Evolutionary conservation across 208 protist genomes (phyloP).

Genomic region (Acanthamoeba healyi): DNA sequence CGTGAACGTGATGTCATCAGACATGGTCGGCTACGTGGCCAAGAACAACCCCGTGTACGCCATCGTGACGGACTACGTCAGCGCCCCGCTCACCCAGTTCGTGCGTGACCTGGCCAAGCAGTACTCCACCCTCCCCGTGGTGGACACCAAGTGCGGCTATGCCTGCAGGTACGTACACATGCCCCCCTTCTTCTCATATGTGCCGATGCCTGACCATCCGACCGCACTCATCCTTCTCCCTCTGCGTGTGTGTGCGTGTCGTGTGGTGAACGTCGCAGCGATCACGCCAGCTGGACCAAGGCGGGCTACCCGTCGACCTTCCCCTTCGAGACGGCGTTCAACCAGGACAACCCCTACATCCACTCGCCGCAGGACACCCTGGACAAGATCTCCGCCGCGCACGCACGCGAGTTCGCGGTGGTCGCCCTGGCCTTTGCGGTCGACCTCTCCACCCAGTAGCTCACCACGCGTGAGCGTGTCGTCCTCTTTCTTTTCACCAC

Average conservation of each 20-base stretch:
- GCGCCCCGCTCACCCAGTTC: slow-evolving; percentile 76
- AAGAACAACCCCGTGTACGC: neutral
- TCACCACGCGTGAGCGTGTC: no score
- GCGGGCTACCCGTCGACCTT: slow-evolving; percentile 77
- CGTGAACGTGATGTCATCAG: neutral
- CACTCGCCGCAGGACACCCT: slow-evolving; percentile 77
- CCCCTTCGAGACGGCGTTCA: slow-evolving; percentile 79
- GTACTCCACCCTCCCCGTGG: slow-evolving; percentile 63
- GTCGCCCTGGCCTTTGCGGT: slow-evolving; percentile 76
- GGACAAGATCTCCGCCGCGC: slow-evolving; percentile 65
- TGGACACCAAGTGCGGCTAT: slow-evolving; percentile 78
- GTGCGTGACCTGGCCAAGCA: slow-evolving; percentile 50
- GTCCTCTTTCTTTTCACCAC: no score
- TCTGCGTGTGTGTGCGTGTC: neutral
- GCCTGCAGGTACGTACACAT: slow-evolving; percentile 60
- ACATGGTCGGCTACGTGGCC: slow-evolving; percentile 76
- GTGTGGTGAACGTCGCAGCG: no score
- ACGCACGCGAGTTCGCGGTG: slow-evolving; percentile 80
- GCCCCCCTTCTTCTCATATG: no score
- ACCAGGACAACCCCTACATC: slow-evolving; percentile 77
- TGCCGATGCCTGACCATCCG: no score
- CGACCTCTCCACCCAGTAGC: slow-evolving; percentile 71
- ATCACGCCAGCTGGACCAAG: slow-evolving; percentile 78
- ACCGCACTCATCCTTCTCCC: no score
- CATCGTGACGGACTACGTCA: slow-evolving; percentile 76